These are phyloP conservation scores for Wallacemonas collosoma DNA, from an alignment of 208 protist genomes.

Conservation along the genomic window DNA sequence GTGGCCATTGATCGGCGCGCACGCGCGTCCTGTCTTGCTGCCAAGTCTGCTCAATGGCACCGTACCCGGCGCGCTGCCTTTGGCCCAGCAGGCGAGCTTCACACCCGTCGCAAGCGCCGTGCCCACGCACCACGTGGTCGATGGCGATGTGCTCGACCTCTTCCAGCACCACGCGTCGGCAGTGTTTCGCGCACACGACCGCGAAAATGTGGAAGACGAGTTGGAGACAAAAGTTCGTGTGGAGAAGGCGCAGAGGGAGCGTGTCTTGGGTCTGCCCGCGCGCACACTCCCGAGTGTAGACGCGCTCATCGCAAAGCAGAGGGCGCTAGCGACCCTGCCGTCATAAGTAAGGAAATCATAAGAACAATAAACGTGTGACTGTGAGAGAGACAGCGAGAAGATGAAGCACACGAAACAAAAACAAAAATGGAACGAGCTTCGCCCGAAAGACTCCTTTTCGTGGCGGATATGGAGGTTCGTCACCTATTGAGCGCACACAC, in stretches of 20 bases:
- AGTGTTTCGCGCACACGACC: slow-evolving; percentile 48
- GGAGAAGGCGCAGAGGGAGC: slow-evolving; percentile 55
- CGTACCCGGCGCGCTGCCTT: slow-evolving; percentile 12
- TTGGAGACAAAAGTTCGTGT: slow-evolving; percentile 39
- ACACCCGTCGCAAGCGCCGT: not conserved
- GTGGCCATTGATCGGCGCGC: slow-evolving; percentile 51
- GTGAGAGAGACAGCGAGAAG: not conserved
- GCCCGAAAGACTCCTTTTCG: no score
- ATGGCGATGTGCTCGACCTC: slow-evolving; percentile 63
- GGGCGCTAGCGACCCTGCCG: slow-evolving; percentile 68
- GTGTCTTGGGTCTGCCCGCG: slow-evolving; percentile 59
- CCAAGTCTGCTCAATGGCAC: not conserved
- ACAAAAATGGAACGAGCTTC: not conserved
- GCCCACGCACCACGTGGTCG: slow-evolving; percentile 55
- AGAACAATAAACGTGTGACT: no score
- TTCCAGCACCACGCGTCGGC: slow-evolving; percentile 33
- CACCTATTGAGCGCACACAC: no score
- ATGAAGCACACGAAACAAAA: slow-evolving; percentile 2
- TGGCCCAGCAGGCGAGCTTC: slow-evolving; percentile 15
- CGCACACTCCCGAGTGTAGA: slow-evolving; percentile 51
- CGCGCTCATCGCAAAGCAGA: slow-evolving; percentile 71
- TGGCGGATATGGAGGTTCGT: no score
- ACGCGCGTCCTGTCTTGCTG: slow-evolving; percentile 43
- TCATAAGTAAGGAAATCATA: slow-evolving; percentile 24
- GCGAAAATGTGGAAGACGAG: slow-evolving; percentile 40